phyloP scores from a whole-genome alignment of 768 basidiomycete species.

The Leccinum rimulosum region DNA sequence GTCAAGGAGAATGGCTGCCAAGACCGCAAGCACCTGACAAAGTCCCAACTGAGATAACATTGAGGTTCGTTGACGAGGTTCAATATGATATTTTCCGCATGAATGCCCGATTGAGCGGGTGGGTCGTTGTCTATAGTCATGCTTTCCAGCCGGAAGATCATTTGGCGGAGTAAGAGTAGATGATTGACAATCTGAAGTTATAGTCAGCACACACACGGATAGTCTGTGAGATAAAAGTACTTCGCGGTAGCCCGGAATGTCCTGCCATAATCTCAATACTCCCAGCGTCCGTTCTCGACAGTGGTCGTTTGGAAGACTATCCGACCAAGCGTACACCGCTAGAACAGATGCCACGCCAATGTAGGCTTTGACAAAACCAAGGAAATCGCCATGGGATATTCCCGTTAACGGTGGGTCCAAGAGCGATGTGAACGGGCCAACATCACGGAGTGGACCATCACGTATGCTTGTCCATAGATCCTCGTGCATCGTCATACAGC shows the following conservation, averaged over 20 bases:
- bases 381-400: conserved; percentile 54
- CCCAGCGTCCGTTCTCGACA: conserved; percentile 65
- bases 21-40: conserved; percentile 57
- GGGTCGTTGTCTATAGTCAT: conserved; percentile 62
- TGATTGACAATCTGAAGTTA: conserved; percentile 63
- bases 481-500: conserved; percentile 60
- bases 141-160: conserved; percentile 69
- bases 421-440: conserved; percentile 38
- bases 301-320: conserved; percentile 62
- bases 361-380: conserved; percentile 62
- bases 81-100: conserved; percentile 67
- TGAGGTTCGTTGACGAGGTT: conserved; percentile 60
- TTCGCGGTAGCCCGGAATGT: conserved; percentile 67
- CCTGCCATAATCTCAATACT: conserved; percentile 43
- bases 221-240: conserved; percentile 37
- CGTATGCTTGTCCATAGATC: conserved; percentile 39
- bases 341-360: conserved; percentile 67
- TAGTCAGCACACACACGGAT: conserved; percentile 6
- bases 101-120: conserved; percentile 60
- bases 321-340: conserved; percentile 77
- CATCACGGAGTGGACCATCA: conserved; percentile 14
- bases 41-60: conserved; percentile 55
- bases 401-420: conserved; percentile 30
- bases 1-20: conserved; percentile 62
- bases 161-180: conserved; percentile 66